Evolutionary conservation across 495 filamentous ascomycete species (phyloP).

Genomic region (Aspergillus conjunctus): DNA sequence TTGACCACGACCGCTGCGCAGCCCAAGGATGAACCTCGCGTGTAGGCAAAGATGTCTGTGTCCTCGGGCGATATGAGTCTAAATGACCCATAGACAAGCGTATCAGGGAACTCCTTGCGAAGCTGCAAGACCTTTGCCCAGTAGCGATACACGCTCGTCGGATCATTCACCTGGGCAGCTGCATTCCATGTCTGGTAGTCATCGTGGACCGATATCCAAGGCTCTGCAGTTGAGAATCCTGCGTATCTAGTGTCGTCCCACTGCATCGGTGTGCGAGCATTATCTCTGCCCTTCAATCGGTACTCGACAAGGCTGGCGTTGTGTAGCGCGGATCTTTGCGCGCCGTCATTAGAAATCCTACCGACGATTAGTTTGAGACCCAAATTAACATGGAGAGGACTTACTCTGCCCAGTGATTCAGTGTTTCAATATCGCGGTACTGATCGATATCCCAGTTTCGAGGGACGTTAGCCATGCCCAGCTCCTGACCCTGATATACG

Average conservation of each 20-base stretch:
- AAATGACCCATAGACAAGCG: constrained; percentile 17
- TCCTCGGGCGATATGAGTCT: constrained; percentile 8
- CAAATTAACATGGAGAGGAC: neutral
- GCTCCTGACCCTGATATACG: constrained; percentile 71
- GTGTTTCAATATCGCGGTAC: constrained; percentile 63
- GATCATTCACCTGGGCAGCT: constrained; percentile 36
- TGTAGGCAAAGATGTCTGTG: constrained; percentile 10
- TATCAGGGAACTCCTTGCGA: constrained; percentile 43
- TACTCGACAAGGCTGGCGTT: constrained; percentile 19
- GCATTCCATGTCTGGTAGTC: constrained; percentile 46
- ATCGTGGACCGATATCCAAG: constrained; percentile 58
- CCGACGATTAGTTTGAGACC: constrained; percentile 17
- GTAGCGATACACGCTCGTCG: constrained; percentile 39
- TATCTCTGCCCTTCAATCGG: constrained; percentile 44
- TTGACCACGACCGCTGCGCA: constrained; percentile 11
- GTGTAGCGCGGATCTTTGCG: constrained; percentile 21
- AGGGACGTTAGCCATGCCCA: constrained; percentile 64
- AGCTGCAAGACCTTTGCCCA: constrained; percentile 43
- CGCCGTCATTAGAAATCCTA: constrained; percentile 4
- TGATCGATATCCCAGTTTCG: constrained; percentile 56
- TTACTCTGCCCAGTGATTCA: constrained; percentile 55
- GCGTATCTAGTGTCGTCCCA: constrained; percentile 45
- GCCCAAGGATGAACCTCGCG: neutral
- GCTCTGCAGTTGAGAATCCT: constrained; percentile 45
- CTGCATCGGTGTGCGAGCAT: constrained; percentile 49